Percentiles rank a stretch among this genome's conserved stretches.
phyloP scores from a whole-genome alignment of 2,329 filamentous ascomycete species.

The Ceratocystis lukuohia region DNA sequence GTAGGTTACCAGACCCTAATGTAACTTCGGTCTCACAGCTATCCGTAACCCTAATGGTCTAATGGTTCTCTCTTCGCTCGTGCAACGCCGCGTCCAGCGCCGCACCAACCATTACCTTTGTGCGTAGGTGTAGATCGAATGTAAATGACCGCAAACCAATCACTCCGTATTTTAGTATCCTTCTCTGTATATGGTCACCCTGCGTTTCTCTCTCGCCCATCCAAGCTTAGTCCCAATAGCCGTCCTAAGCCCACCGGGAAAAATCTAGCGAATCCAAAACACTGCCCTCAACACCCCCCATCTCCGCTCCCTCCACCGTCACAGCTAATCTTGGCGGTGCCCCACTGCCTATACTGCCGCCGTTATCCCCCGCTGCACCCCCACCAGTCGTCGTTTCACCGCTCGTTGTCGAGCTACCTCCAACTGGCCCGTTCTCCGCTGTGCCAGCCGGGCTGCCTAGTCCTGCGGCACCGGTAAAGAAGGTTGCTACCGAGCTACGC shows the following conservation, averaged over 20 bases:
- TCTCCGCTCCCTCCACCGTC: conserved; percentile 42
- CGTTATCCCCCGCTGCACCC: conserved; percentile 38
- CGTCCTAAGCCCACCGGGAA: conserved; percentile 35
- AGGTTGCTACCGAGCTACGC: conserved; percentile 51
- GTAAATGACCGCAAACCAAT: neutral
- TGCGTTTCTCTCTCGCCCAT: neutral
- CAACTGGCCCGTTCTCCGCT: neutral
- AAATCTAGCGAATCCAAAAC: conserved; percentile 36
- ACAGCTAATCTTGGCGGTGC: conserved; percentile 25
- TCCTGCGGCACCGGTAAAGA: conserved; percentile 34
- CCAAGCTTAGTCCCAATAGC: neutral
- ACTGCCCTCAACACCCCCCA: conserved; percentile 26
- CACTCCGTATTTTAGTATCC: conserved; percentile 1
- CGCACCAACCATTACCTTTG: too few relatives aligned
- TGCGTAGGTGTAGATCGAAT: neutral
- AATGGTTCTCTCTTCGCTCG: too few relatives aligned
- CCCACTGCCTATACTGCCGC: conserved; percentile 36
- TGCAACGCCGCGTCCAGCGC: too few relatives aligned
- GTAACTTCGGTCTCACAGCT: too few relatives aligned
- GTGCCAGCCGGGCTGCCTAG: neutral
- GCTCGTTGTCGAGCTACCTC: conserved; percentile 33
- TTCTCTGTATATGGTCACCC: neutral
- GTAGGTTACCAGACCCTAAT: too few relatives aligned
- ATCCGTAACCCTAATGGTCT: too few relatives aligned
- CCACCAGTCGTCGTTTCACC: conserved; percentile 43